Conservation (phyloP, 345 rosid genomes). For the Murraya koenigii region DNA sequence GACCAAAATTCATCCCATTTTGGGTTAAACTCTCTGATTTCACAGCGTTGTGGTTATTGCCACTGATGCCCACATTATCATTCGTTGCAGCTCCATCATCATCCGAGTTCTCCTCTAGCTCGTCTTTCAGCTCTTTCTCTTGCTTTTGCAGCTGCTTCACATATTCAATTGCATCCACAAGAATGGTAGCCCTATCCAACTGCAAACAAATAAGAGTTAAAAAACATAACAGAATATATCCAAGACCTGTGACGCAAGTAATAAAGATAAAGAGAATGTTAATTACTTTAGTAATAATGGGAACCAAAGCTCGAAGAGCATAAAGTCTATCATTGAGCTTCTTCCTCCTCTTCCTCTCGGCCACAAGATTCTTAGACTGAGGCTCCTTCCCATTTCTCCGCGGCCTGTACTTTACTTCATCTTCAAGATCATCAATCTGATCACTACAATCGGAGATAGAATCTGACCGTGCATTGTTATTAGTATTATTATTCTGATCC, state of each 20-base stretch:
- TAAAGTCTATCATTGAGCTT: constrained; percentile 90
- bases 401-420: constrained; percentile 36
- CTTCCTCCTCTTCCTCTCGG: constrained; percentile 91
- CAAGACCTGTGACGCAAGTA: too few relatives aligned
- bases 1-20: constrained; percentile 33
- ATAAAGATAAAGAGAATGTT: too few relatives aligned
- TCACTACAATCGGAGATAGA: constrained; percentile 76
- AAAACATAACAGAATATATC: not conserved
- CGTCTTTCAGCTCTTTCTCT: constrained; percentile 79
- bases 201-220: constrained; percentile 13
- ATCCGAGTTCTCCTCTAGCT: constrained; percentile 76
- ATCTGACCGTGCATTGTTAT: constrained; percentile 42
- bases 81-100: constrained; percentile 51
- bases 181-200: constrained; percentile 90
- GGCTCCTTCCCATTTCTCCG: constrained; percentile 49
- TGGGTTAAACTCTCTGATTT: constrained; percentile 35
- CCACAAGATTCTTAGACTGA: constrained; percentile 74
- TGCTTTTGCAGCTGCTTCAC: constrained; percentile 78
- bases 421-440: constrained; percentile 64
- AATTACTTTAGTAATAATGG: constrained; percentile 69
- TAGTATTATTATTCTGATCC: constrained; percentile 25
- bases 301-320: constrained; percentile 76
- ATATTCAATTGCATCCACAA: constrained; percentile 86
- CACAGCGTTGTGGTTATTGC: constrained; percentile 23
- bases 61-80: constrained; percentile 21